Base-by-base conservation (phyloP, 176 grass and related monocot genomes). In the Cenchrus purpureus region DNA sequence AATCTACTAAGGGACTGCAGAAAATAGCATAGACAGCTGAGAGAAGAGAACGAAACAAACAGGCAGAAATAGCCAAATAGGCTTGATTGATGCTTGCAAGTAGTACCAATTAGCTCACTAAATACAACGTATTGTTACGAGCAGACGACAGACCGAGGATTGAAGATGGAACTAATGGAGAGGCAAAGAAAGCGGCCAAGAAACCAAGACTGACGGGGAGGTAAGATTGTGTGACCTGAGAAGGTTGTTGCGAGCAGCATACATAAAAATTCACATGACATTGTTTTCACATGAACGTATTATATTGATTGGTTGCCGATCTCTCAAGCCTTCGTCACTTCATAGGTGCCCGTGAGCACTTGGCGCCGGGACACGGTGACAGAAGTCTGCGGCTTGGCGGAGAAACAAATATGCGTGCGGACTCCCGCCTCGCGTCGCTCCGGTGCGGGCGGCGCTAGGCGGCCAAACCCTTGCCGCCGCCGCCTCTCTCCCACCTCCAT, bases 281-380 rank as follows among this genome's bases (percentile, higher is more conserved):
- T 55, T 79, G 82, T 79, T 89, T 72, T 34, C 63, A 71, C 61
- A 81, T 32, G 55, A 85, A 60, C 76, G 17, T 48, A 37, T 37
- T 37, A 37, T 37, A 72, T 73, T 84, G 46, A 84, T 68, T 63
- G 32, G 76, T 7, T 63, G 52, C 28, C 37, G 40, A 45, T 65
- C 52, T 22, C 62, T 65, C 44, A 11, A 70, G 83, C 71, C n/a
- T 85, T 84, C 84, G 73, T 80, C 67, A n/a, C n/a, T n/a, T n/a
- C n/a, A n/a, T n/a, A 81, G 70, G 58, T 54, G 72, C 88, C 73
- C 81, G 71, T 93, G 84, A 89, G 46, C 72, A 28, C 10, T 45
- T 29, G 48, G 10, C 40, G 22, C 82, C 8, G 43, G 66, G 54
- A 62, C 34, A 62, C 34, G 53, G 42, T 8, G 83, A 31, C 45